Percentiles rank a stretch among this genome's conserved stretches.
Evolutionary conservation across 768 basidiomycete species (phyloP).

Genomic region (Neoboletus magnificus): DNA sequence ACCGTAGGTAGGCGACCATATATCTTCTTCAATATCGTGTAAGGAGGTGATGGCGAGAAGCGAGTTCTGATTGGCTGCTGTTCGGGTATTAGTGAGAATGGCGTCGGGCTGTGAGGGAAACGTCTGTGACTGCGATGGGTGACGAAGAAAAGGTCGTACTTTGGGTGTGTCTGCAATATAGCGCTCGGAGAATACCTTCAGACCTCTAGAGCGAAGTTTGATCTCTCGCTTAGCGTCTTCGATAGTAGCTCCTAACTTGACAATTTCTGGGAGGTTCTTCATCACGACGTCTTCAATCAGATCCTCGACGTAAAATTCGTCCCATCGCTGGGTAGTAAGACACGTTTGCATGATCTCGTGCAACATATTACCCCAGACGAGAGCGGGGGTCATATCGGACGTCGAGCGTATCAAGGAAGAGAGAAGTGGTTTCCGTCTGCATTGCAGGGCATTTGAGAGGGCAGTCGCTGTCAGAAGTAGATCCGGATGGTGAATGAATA

Average conservation of each 20-base stretch:
- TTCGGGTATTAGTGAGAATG: conserved; percentile 63
- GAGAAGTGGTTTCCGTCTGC: conserved; percentile 84
- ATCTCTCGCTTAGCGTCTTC: conserved; percentile 68
- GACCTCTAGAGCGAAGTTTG: conserved; percentile 56
- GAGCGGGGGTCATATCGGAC: conserved; percentile 58
- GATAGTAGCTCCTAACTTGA: conserved; percentile 54
- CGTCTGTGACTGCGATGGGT: not conserved
- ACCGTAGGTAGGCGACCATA: conserved; percentile 94
- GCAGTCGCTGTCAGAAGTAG: conserved; percentile 87
- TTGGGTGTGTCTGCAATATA: conserved; percentile 67
- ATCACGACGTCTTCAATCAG: conserved; percentile 55
- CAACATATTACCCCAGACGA: conserved; percentile 90
- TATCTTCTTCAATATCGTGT: conserved; percentile 93
- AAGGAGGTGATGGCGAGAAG: conserved; percentile 71
- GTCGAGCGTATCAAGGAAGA: conserved; percentile 56
- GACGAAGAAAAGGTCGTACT: conserved; percentile 35
- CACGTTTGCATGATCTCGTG: conserved; percentile 90
- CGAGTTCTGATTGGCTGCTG: conserved; percentile 44
- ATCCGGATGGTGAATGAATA: conserved; percentile 90
- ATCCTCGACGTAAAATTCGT: conserved; percentile 55
- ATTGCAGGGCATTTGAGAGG: conserved; percentile 78
- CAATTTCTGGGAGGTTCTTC: conserved; percentile 55
- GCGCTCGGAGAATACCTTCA: conserved; percentile 58
- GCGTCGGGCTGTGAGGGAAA: conserved; percentile 50
- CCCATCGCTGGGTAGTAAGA: conserved; percentile 60